Evolutionary conservation across 345 rosid genomes (phyloP), one percentile per base, ranked within the genome.

Genomic region (Lumnitzera littorea): DNA sequence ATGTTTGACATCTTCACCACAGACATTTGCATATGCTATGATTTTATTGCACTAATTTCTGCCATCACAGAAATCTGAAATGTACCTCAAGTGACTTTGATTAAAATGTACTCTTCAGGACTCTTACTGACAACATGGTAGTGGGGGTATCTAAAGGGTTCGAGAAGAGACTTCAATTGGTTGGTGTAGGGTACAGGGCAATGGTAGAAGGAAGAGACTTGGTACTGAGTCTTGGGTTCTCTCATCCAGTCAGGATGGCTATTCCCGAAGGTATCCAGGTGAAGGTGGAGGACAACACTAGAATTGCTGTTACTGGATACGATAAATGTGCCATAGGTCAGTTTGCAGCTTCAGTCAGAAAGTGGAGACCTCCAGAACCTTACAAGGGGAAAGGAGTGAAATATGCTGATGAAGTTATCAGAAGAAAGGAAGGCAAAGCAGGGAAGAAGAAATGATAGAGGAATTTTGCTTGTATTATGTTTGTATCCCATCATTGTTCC

Each of bases 121-220:
- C 99, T 27, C 89, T 94, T 27, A 94, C 97, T 0, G 85, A 87
- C 84, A 94, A 94, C 86, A 84, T 94, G 91, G 76, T 90, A 20
- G 96, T 88, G 46, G 97, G 99, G 74, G 97, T 94, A 27, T 94
- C 97, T 0, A 90, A 86, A 67, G 97, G 92, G n/a, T 94, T 94
- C n/a, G 96, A 94, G 73, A 94, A 94, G 67, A 90, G 80, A 57
- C 97, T 90, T 43, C 85, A 80, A 60, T 70, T 94, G 71, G 61
- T 90, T 14, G 99, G 99, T 24, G 99, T 88, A 4, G 99, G 99
- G 53, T 94, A 90, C 66, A 94, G 96, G 71, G 99, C 91, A 8
- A 55, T 46, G 2, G 56, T 90, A 2, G 99, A 90, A 79, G 99
- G 96, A 48, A 88, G 74, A 57, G 96, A 81, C 58, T 57, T 94